Conservation (phyloP, 352 stramenopile species). For the Phytophthora foliorum region DNA sequence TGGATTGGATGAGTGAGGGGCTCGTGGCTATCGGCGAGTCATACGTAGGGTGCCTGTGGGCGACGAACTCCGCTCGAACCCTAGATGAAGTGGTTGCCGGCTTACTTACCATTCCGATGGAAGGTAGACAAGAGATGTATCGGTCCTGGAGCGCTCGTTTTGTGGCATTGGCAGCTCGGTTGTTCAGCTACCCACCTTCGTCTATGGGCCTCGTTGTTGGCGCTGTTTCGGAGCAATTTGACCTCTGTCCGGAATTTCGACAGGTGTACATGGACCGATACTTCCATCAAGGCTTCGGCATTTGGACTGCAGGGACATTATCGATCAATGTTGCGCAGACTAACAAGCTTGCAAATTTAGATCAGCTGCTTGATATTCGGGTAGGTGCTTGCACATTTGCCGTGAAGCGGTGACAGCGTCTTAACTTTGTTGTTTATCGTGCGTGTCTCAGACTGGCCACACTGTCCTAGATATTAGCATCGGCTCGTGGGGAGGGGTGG, state of each 20-base stretch:
- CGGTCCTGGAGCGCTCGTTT: conserved; percentile 83
- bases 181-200: conserved; percentile 84
- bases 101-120: conserved; percentile 85
- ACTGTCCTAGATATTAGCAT: conserved; percentile 86
- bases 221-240: conserved; percentile 78
- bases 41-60: conserved; percentile 83
- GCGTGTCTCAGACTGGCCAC: conserved; percentile 51
- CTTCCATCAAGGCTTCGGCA: conserved; percentile 78
- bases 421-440: conserved; percentile 5
- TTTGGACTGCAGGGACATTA: conserved; percentile 63
- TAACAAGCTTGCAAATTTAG: conserved; percentile 76
- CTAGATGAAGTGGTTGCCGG: conserved; percentile 80
- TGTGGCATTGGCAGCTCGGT: conserved; percentile 71
- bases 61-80: conserved; percentile 55
- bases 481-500: conserved; percentile 84
- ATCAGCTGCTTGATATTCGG: conserved; percentile 67
- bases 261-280: conserved; percentile 82
- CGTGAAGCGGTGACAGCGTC: neutral
- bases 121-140: conserved; percentile 88
- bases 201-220: conserved; percentile 77
- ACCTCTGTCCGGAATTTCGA: conserved; percentile 76
- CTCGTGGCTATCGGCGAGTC: conserved; percentile 87
- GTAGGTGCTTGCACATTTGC: conserved; percentile 32
- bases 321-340: conserved; percentile 71
- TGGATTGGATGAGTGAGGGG: conserved; percentile 90